These are phyloP conservation scores for Alternaria triticina DNA, from an alignment of 2,329 filamentous ascomycete genomes.

Conservation along the genomic window DNA sequence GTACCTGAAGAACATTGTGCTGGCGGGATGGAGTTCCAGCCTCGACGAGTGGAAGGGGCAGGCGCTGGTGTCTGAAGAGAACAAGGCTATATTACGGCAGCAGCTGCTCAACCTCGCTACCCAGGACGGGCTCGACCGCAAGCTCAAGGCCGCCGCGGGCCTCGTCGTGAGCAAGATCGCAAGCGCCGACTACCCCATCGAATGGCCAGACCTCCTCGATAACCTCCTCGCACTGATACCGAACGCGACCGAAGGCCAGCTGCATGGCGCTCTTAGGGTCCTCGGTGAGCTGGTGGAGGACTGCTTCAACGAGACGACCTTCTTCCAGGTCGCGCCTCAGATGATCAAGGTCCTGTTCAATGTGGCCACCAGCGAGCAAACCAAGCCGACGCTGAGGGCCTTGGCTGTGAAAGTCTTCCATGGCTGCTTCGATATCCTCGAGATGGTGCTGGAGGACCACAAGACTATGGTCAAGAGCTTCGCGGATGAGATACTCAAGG, in stretches of 20 bases:
- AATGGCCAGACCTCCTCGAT: conserved; percentile 90
- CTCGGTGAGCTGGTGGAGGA: conserved; percentile 91
- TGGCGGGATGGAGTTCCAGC: conserved; percentile 80
- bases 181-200: conserved; percentile 87
- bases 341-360: conserved; percentile 84
- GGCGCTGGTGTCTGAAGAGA: conserved; percentile 73
- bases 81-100: conserved; percentile 75
- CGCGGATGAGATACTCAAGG: conserved; percentile 80
- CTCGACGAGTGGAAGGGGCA: conserved; percentile 73
- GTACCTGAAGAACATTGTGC: conserved; percentile 80
- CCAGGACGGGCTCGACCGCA: conserved; percentile 75
- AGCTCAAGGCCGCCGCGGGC: conserved; percentile 87
- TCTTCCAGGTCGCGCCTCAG: conserved; percentile 86
- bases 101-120: conserved; percentile 79
- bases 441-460: conserved; percentile 96
- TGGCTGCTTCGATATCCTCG: conserved; percentile 90
- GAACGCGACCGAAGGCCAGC: conserved; percentile 75
- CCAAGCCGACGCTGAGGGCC: conserved; percentile 78
- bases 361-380: conserved; percentile 76
- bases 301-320: conserved; percentile 90
- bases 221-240: conserved; percentile 79
- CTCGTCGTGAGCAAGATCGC: conserved; percentile 94
- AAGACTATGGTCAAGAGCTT: conserved; percentile 85
- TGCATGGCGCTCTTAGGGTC: conserved; percentile 89
- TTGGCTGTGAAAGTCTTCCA: conserved; percentile 90